Evolutionary conservation across 495 filamentous ascomycete genomes (phyloP).

Genomic region (Evansstolkia leycettana): DNA sequence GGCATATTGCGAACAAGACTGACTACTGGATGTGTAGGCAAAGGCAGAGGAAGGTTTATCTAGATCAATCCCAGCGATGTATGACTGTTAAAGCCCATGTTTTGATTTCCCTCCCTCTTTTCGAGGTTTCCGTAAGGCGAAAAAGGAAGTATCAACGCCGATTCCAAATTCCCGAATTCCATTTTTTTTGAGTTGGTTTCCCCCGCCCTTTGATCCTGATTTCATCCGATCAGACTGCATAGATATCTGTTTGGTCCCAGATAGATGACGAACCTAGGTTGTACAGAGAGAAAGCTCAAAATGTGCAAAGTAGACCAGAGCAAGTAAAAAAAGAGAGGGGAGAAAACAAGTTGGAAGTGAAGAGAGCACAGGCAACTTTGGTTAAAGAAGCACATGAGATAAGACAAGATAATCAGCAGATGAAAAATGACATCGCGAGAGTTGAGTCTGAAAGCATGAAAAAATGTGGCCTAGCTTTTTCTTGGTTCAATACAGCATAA

Average conservation of each 20-base stretch:
- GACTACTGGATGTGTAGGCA: too few relatives aligned
- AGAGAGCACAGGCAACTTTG: constrained; percentile 21
- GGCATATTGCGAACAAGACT: too few relatives aligned
- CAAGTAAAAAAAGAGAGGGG: constrained; percentile 5
- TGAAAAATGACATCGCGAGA: constrained; percentile 2
- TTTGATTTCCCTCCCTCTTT: too few relatives aligned
- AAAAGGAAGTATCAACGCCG: neutral
- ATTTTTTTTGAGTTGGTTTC: neutral
- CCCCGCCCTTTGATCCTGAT: neutral
- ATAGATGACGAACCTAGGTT: neutral
- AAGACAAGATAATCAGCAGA: constrained; percentile 10
- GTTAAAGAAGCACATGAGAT: constrained; percentile 10
- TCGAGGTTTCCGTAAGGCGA: too few relatives aligned
- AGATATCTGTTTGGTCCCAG: too few relatives aligned
- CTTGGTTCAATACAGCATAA: too few relatives aligned
- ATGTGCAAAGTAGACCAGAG: constrained; percentile 3
- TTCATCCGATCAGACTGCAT: neutral
- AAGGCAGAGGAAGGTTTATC: too few relatives aligned
- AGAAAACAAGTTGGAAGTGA: constrained; percentile 16
- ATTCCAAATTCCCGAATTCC: neutral
- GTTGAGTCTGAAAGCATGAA: constrained; percentile 5
- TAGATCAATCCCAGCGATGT: too few relatives aligned
- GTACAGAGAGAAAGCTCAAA: neutral
- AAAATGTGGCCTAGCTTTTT: neutral
- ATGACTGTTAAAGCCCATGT: too few relatives aligned